Evolutionary conservation across 2,329 filamentous ascomycete genomes (phyloP), one percentile per base, ranked within the genome.

Genomic region (Biscogniauxia mediterranea): DNA sequence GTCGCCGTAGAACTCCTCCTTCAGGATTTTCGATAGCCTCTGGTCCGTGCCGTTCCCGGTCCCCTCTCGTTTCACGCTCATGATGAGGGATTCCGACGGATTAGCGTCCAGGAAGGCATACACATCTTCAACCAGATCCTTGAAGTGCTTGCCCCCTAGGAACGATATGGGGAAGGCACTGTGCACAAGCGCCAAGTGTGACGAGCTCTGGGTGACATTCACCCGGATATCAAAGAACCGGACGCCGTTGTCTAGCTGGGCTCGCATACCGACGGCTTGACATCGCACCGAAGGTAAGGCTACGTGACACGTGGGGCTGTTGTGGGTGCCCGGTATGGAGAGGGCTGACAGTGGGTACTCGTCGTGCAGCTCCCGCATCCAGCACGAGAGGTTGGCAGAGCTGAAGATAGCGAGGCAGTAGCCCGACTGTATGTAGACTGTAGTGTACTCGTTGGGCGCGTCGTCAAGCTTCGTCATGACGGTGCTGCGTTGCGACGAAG

Each of bases 161-260:
- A 99, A 81, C 2, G 91, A 89, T 74, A 98, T 87, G 59, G 95
- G 93, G 74, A 98, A 98, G 23, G 87, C 91, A 71, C 89, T 88
- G 79, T 99, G 95, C 4, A 98, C 94, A 28, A 99, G 90, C 58
- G 88, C 80, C 17, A 98, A 83, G 50, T 85, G 83, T 72, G 92
- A 87, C 66, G 85, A 85, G 64, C 81, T 80, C 42, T 74, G 66
- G 66, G 71, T 78, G 59, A 78, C 80, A 42, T 78, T 81, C 59
- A 97, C 90, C 56, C 95, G 88, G 64, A 99, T 86, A 74, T 99
- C 95, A 67, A 99, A 88, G 81, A 97, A 98, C 56, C 95, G 92
- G 53, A 98, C 90, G 26, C 95, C 95, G 73, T 97, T 94, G 60
- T 88, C 82, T 26, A 99, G 86, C 77, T 99, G 95, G 57, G 89